phyloP scores from a whole-genome alignment of 768 basidiomycete genomes.

The Ramaria sp. region DNA sequence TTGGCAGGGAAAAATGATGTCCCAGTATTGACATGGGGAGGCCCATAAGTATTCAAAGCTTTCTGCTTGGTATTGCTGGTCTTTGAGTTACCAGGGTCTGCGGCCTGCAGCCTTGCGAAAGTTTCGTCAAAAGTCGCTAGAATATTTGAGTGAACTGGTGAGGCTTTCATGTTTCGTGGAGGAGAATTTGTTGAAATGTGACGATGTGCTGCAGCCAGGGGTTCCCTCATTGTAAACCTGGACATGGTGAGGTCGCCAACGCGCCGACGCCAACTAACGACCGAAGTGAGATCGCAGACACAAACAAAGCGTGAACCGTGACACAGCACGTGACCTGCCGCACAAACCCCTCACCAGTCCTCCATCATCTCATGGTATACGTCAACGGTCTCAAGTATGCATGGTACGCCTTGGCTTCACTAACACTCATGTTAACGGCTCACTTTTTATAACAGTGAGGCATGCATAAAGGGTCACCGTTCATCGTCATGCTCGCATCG shows the following conservation, averaged over 20 bases:
- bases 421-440: constrained; percentile 7
- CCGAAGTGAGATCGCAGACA: neutral
- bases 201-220: neutral
- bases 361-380: constrained; percentile 33
- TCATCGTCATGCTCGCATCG: constrained; percentile 84
- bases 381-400: constrained; percentile 74
- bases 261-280: too few species aligned
- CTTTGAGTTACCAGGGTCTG: neutral
- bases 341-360: constrained; percentile 4
- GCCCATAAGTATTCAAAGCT: neutral
- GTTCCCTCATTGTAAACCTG: neutral
- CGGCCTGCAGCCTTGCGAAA: neutral
- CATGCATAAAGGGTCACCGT: constrained; percentile 91
- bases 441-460: constrained; percentile 46
- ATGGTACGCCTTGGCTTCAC: constrained; percentile 41
- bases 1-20: neutral
- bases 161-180: neutral
- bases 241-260: neutral
- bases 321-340: neutral
- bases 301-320: neutral
- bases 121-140: neutral
- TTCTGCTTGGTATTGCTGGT: neutral
- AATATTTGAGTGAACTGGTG: neutral
- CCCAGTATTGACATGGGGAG: neutral
- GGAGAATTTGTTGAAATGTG: neutral